Base-by-base conservation (phyloP, 768 basidiomycete species). In the Sutorius australiensis region DNA sequence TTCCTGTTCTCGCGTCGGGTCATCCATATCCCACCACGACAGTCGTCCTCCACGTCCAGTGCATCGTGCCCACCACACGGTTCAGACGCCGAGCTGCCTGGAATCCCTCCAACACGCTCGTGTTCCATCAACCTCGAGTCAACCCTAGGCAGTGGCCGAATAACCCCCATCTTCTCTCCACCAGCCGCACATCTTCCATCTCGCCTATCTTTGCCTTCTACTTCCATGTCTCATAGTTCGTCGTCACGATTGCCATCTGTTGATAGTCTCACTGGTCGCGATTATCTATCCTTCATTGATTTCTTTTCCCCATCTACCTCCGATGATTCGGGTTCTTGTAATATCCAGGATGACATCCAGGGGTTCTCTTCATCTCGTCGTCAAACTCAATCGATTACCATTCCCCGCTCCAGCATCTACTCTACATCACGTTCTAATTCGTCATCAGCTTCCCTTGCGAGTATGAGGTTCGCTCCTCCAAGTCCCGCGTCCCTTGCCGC, bases 271-370 rank as follows among this genome's bases (percentile, higher is more conserved):
- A 21, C 58, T 24, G 71, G 42, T 72, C 70, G 71, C 66, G 71
- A 73, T 56, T 67, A 63, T 55, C 66, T 69, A 51, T 80, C 79
- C 31, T 78, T 79, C 59, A 77, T 80, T 41, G 77, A 80, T 66
- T 64, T 80, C 43, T 66, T 64, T 45, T 74, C 78, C 16, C 48
- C 62, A 56, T 61, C 64, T 56, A 54, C 30, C 16, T 28, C 53
- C 13, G 65, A 65, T 21, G 59, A 57, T 27, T 6, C 50, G 3
- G 55, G 32, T 46, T 16, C 43, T 33, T 51, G n/a, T 39, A 40
- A 42, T 38, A 19, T 33, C n/a, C 60, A 46, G 39, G 44, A 50
- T 34, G 30, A 10, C 13, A 1, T 57, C 17, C 50, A 44, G 16
- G 42, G 48, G 14, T 3, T 11, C 3, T 37, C 53, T n/a, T 28